Percentiles rank a stretch among this genome's conserved stretches.
phyloP scores from a whole-genome alignment of 441 rosid genomes.

The Raphanus hybrid region DNA sequence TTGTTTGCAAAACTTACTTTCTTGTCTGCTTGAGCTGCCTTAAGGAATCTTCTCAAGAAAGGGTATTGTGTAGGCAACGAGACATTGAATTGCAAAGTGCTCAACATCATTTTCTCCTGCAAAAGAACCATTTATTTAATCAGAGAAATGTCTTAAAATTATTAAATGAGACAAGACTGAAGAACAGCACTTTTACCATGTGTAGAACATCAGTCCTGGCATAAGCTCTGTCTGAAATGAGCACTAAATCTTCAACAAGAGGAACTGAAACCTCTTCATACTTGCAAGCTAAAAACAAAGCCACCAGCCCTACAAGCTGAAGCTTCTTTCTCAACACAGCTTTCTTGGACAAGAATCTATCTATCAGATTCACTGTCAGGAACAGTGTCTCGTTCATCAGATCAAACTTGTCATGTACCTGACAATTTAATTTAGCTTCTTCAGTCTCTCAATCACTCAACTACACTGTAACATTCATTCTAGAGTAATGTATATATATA shows the following conservation, averaged over 20 bases:
- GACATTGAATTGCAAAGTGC: constrained; percentile 73
- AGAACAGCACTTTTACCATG: neutral
- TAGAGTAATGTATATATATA: neutral
- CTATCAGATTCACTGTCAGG: constrained; percentile 80
- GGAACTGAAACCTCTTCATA: constrained; percentile 93
- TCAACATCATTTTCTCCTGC: constrained; percentile 71
- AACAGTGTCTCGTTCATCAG: constrained; percentile 83
- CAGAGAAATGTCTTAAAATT: neutral
- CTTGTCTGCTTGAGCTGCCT: constrained; percentile 87
- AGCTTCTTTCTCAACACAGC: constrained; percentile 76
- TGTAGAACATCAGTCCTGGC: constrained; percentile 50
- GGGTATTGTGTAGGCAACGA: constrained; percentile 89
- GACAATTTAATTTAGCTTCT: constrained; percentile 15
- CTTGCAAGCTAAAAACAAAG: constrained; percentile 91
- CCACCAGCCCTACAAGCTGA: constrained; percentile 84
- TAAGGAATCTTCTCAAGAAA: constrained; percentile 84
- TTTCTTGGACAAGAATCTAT: constrained; percentile 75
- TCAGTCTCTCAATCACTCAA: neutral
- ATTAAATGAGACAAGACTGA: neutral
- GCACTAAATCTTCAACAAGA: constrained; percentile 74
- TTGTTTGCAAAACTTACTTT: constrained; percentile 49
- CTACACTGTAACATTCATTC: neutral
- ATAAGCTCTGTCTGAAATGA: constrained; percentile 86
- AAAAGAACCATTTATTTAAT: neutral
- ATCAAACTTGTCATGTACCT: constrained; percentile 93